Conservation (phyloP, 148 eudicot genomes). For the Chenopodium quinoa region DNA sequence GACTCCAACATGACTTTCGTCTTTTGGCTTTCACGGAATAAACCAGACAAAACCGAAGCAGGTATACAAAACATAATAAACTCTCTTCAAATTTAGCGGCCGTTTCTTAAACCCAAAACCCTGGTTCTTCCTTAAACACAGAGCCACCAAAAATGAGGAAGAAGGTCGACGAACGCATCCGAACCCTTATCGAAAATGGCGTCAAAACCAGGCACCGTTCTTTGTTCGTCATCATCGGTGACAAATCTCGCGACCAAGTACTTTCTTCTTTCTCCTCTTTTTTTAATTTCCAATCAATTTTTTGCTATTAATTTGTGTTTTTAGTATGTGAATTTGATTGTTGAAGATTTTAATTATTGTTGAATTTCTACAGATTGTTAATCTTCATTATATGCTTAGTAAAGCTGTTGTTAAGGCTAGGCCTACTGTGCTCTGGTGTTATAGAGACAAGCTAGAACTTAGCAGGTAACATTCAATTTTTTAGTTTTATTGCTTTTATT, state of each 20-base stretch:
- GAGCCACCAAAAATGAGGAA: slow-evolving; percentile 56
- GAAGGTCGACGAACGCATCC: slow-evolving; percentile 87
- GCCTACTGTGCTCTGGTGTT: slow-evolving; percentile 89
- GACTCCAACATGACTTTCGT: too few relatives aligned
- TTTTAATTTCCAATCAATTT: neutral
- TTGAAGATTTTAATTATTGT: neutral
- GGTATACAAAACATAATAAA: too few relatives aligned
- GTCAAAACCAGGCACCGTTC: slow-evolving; percentile 85
- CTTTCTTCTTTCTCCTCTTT: neutral
- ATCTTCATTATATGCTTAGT: slow-evolving; percentile 69
- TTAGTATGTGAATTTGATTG: neutral
- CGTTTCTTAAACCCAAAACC: slow-evolving; percentile 18
- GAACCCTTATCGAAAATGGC: slow-evolving; percentile 90
- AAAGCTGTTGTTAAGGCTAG: slow-evolving; percentile 64
- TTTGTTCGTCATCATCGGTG: slow-evolving; percentile 79
- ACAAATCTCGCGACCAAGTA: slow-evolving; percentile 83
- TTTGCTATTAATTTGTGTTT: neutral
- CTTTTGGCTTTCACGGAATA: too few relatives aligned
- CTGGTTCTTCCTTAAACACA: neutral
- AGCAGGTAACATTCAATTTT: slow-evolving; percentile 49
- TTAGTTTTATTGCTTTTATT: neutral
- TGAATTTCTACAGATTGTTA: slow-evolving; percentile 61
- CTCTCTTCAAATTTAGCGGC: too few relatives aligned
- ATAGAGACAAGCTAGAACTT: slow-evolving; percentile 75
- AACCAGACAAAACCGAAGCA: too few relatives aligned